Percentiles rank a stretch among this genome's conserved stretches.
Evolutionary conservation across 306 rosid species (phyloP).

Genomic region (Pterocarpus macrocarpus): DNA sequence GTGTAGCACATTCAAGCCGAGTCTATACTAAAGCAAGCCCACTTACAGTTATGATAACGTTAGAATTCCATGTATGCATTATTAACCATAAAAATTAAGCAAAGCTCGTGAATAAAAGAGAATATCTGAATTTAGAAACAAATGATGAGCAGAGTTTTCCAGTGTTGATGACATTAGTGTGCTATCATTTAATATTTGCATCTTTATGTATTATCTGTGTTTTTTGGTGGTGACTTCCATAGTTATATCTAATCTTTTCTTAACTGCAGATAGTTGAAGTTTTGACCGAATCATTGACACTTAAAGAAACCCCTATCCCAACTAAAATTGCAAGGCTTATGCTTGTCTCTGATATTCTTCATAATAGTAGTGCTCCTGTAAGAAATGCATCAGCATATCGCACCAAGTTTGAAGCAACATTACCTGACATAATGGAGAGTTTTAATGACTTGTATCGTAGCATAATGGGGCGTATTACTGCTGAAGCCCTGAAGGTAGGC

Average conservation of each 20-base stretch:
- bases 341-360: slow-evolving; percentile 99
- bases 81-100: slow-evolving; percentile 15
- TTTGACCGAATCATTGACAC: slow-evolving; percentile 96
- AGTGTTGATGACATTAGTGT: slow-evolving; percentile 4
- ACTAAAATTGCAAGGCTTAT: slow-evolving; percentile 99
- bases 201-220: slow-evolving; percentile 13
- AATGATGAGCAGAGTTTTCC: slow-evolving; percentile 15
- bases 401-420: slow-evolving; percentile 92
- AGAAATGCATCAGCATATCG: slow-evolving; percentile 99
- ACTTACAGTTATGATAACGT: not conserved
- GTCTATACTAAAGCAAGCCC: slow-evolving; percentile 8
- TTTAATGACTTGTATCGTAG: slow-evolving; percentile 95
- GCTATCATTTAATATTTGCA: slow-evolving; percentile 30
- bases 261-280: slow-evolving; percentile 93
- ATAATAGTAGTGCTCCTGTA: slow-evolving; percentile 99
- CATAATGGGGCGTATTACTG: slow-evolving; percentile 94
- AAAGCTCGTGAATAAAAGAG: not conserved
- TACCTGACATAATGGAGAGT: slow-evolving; percentile 98
- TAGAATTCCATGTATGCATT: slow-evolving; percentile 38
- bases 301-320: slow-evolving; percentile 97
- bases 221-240: slow-evolving; percentile 18
- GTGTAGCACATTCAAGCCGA: not conserved
- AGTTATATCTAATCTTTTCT: slow-evolving; percentile 35
- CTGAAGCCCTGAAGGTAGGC: slow-evolving; percentile 95
- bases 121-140: slow-evolving; percentile 10